A percentile compares a stretch with the other conserved stretches of the same genome.
Evolutionary conservation across 495 filamentous ascomycete genomes (phyloP).

Genomic region (Penicillium antarcticum): DNA sequence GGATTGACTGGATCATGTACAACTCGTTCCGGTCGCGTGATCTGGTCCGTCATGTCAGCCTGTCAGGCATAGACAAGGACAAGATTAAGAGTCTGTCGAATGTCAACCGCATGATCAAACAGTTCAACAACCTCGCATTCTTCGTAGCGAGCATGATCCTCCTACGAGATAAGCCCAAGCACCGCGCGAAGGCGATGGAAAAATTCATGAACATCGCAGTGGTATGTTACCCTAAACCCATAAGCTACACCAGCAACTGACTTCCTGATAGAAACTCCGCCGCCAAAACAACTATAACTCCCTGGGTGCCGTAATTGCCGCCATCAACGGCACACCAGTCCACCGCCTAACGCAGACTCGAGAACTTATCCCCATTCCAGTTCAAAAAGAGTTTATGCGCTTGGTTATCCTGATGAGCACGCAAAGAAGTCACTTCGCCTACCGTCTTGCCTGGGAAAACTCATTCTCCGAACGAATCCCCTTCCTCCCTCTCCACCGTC

Average conservation of each 20-base stretch:
- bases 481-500: conserved; percentile 85
- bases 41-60: conserved; percentile 82
- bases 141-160: conserved; percentile 91
- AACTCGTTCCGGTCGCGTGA: conserved; percentile 94
- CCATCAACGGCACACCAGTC: conserved; percentile 83
- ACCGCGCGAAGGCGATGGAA: conserved; percentile 82
- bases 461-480: conserved; percentile 85
- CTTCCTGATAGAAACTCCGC: conserved; percentile 62
- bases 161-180: conserved; percentile 92
- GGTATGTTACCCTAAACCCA: conserved; percentile 28
- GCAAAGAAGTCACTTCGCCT: conserved; percentile 86
- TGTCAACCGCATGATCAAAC: conserved; percentile 88
- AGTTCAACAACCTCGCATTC: conserved; percentile 93
- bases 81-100: conserved; percentile 77
- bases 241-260: neutral
- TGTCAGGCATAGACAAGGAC: conserved; percentile 66
- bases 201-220: conserved; percentile 86
- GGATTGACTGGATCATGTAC: conserved; percentile 97
- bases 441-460: conserved; percentile 95
- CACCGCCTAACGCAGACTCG: conserved; percentile 82
- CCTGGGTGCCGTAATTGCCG: conserved; percentile 87
- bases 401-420: conserved; percentile 91
- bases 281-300: conserved; percentile 96
- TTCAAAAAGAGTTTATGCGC: conserved; percentile 79
- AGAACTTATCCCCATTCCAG: conserved; percentile 64